These are phyloP conservation scores for Cryptococcus sp. DNA, from an alignment of 1,284 basidiomycete species.

Conservation along the genomic window DNA sequence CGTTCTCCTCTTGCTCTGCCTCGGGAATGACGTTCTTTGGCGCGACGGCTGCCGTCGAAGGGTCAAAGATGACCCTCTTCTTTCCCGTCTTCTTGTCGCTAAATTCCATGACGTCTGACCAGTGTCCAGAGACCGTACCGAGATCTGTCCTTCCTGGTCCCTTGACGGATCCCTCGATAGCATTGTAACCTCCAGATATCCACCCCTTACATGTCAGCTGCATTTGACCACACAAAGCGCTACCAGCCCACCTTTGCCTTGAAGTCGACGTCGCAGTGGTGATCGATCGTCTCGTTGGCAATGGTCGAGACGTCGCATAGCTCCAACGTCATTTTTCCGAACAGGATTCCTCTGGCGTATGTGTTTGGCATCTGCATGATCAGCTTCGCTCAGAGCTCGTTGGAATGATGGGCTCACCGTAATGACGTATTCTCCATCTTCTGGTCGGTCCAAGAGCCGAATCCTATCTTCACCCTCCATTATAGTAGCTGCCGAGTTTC, in stretches of 20 bases:
- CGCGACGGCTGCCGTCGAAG: constrained; percentile 62
- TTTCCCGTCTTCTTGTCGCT: constrained; percentile 63
- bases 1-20: constrained; percentile 81
- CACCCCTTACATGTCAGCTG: constrained; percentile 62
- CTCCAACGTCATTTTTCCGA: constrained; percentile 97
- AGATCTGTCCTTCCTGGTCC: constrained; percentile 57
- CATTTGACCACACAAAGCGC: neutral
- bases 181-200: constrained; percentile 95
- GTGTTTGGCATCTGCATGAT: constrained; percentile 76
- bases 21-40: constrained; percentile 81
- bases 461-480: constrained; percentile 97
- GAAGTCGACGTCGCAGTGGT: constrained; percentile 85
- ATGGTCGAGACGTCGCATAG: constrained; percentile 87
- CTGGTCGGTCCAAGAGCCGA: constrained; percentile 67
- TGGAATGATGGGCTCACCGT: constrained; percentile 19
- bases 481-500: constrained; percentile 87
- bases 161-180: constrained; percentile 74
- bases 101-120: constrained; percentile 88
- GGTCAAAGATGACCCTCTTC: constrained; percentile 80
- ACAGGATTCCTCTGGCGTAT: constrained; percentile 92
- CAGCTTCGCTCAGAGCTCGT: neutral
- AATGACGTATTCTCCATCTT: constrained; percentile 62
- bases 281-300: constrained; percentile 68
- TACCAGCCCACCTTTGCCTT: constrained; percentile 70
- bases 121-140: constrained; percentile 84